Evolutionary conservation across 2,329 filamentous ascomycete genomes (phyloP).

Genomic region (Arthrobotrys pseudoclavata): DNA sequence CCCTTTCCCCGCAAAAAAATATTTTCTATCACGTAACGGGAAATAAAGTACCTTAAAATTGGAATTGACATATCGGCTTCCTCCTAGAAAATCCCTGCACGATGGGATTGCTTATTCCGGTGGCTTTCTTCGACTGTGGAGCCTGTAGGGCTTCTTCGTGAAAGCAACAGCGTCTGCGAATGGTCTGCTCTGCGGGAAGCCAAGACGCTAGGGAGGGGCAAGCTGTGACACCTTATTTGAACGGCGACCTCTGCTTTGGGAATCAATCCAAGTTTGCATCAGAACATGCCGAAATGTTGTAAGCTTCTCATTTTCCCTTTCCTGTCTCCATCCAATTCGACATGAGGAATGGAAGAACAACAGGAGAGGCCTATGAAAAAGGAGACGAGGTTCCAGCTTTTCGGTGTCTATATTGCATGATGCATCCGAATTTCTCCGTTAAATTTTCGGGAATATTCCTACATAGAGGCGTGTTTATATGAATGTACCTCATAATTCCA

Average conservation of each 20-base stretch:
- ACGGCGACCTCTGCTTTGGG: constrained; percentile 60
- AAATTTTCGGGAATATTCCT: constrained; percentile 31
- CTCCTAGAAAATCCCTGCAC: constrained; percentile 8
- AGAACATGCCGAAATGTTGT: constrained; percentile 35
- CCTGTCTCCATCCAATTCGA: constrained; percentile 2
- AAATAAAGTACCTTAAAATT: constrained; percentile 37
- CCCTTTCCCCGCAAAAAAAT: constrained; percentile 52
- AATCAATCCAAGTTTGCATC: constrained; percentile 53
- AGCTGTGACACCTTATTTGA: constrained; percentile 60
- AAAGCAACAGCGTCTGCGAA: constrained; percentile 27
- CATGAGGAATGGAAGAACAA: constrained; percentile 20
- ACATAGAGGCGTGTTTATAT: constrained; percentile 1
- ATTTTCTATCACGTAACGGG: constrained; percentile 58
- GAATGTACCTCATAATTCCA: not conserved
- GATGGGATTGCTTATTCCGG: constrained; percentile 45
- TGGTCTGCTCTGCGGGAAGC: constrained; percentile 51
- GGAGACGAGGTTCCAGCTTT: constrained; percentile 17
- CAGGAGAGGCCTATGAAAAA: not conserved
- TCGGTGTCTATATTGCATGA: constrained; percentile 28
- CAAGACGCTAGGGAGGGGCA: constrained; percentile 54
- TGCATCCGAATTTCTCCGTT: constrained; percentile 31
- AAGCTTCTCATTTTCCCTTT: constrained; percentile 14
- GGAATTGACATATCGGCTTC: constrained; percentile 44
- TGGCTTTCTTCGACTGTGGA: constrained; percentile 7
- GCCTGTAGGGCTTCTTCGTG: constrained; percentile 40